Base-by-base conservation (phyloP, 257 asterid genomes). In the Forsythia suspensa region DNA sequence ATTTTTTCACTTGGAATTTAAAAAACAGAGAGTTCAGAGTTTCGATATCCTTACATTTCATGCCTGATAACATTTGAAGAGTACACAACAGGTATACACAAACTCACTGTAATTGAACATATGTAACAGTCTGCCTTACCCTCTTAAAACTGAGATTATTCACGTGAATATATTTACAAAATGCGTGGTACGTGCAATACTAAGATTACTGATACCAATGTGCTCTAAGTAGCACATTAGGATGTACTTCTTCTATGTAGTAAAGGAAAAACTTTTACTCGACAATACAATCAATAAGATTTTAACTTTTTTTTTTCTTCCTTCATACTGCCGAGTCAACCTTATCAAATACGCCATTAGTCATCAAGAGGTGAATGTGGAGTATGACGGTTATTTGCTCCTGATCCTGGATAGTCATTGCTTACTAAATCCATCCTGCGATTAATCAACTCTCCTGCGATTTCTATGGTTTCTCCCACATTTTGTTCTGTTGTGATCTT, bases 301-400 rank as follows among this genome's bases (percentile, higher is more conserved):
- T 55, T 55, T 55, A 18, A n/a, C n/a, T n/a, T n/a, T 24, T 55
- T 6, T 1, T 55, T 18, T 4, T 16, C 20, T 55, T 55, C 29
- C 9, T 16, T 55, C 0, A 6, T 16, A 16, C 65, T 8, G 2
- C 13, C 61, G 2, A 52, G 8, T 16, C 61, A 16, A 52, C 61
- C 29, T 18, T 3, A 16, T 55, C 21, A n/a, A n/a, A 0, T 15
- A 55, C 8, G 65, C 29, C 24, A 55, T 55, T 21, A 61, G 38
- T 73, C 61, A 48, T 73, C 34, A 5, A 68, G 71, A 2, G 76
- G 80, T 41, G 80, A 74, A 37, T 46, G 81, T 21, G 86, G 86
- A 13, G 76, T 81, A 70, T 84, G 87, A 57, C 76, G 81, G 57
- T 65, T 76, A 75, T 84, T 81, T 37, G 87, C 85, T 71, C 87